Evolutionary conservation across 441 rosid genomes (phyloP).

Genomic region (Hypseocharis bilobata): DNA sequence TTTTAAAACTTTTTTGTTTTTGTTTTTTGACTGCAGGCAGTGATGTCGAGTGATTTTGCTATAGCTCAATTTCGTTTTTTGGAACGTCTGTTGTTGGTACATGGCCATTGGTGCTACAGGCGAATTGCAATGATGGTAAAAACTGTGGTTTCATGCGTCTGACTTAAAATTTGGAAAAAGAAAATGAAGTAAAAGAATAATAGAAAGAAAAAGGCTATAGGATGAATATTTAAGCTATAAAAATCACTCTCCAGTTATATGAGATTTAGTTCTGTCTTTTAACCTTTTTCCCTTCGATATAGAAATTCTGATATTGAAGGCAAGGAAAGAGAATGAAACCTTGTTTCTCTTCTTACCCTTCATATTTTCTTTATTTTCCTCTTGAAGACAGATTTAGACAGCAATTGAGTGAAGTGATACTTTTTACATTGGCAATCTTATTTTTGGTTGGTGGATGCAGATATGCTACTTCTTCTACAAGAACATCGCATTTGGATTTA

Average conservation of each 20-base stretch:
- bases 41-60: constrained; percentile 89
- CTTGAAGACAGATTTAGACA: neutral
- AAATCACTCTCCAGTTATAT: no score
- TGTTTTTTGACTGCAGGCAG: constrained; percentile 46
- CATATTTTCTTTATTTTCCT: no score
- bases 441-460: constrained; percentile 33
- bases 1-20: neutral
- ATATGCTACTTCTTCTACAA: constrained; percentile 96
- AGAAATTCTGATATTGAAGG: no score
- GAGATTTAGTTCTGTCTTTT: no score
- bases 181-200: no score
- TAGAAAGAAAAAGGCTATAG: no score
- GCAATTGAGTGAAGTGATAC: neutral
- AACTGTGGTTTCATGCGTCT: neutral
- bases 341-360: no score
- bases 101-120: constrained; percentile 94
- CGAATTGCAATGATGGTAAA: constrained; percentile 86
- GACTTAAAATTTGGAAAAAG: neutral
- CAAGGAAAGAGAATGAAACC: no score
- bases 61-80: constrained; percentile 77
- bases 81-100: constrained; percentile 78
- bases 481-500: constrained; percentile 82
- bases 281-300: no score
- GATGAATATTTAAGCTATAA: no score
- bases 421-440: neutral